Evolutionary conservation across 345 rosid species (phyloP).

Genomic region (Populus davidiana): DNA sequence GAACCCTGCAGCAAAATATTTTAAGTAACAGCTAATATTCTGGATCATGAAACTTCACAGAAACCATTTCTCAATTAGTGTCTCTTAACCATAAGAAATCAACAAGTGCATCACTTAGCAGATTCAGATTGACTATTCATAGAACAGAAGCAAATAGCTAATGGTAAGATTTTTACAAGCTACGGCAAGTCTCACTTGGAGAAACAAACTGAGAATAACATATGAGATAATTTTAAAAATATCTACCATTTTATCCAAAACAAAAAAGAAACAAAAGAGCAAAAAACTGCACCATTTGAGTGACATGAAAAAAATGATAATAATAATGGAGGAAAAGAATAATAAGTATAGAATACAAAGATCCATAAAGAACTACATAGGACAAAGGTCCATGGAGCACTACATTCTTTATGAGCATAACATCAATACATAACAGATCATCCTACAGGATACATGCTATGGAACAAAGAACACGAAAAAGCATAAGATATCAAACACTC

Average conservation of each 20-base stretch:
- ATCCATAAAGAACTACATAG: background rate
- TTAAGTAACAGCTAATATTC: background rate
- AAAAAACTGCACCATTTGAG: background rate
- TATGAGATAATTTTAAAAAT: background rate
- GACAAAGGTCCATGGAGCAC: background rate
- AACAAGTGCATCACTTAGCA: background rate
- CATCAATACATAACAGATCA: background rate
- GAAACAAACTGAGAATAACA: background rate
- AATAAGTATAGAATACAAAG: background rate
- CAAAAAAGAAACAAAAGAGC: background rate
- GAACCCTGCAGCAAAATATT: slow-evolving; percentile 58
- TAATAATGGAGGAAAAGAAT: background rate
- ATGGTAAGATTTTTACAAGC: background rate
- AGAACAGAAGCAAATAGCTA: background rate
- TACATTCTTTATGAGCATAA: background rate
- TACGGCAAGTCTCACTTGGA: background rate
- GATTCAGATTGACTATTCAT: background rate
- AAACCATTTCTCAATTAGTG: background rate
- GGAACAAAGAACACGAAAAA: background rate
- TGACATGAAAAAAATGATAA: background rate
- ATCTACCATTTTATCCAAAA: background rate
- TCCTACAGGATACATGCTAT: background rate
- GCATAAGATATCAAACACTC: slow-evolving; percentile 27
- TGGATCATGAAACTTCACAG: background rate
- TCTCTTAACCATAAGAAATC: background rate